Conservation (phyloP, 1,139 yeast genomes). For the Sugiyamaella castrensis region DNA sequence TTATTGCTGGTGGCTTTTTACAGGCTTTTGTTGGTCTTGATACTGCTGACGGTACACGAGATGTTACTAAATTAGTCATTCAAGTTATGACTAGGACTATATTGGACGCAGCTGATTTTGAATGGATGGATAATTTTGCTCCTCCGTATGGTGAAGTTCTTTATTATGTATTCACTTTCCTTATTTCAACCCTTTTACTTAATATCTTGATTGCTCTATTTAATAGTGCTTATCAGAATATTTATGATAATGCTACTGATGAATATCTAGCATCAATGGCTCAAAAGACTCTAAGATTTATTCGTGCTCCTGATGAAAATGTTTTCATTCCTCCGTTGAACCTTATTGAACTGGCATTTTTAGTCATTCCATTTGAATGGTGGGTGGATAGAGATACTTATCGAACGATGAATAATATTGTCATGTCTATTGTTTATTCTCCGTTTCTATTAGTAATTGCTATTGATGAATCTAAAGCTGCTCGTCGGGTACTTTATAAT, state of each 20-base stretch:
- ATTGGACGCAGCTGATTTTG: constrained; percentile 70
- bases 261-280: constrained; percentile 85
- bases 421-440: constrained; percentile 64
- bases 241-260: constrained; percentile 77
- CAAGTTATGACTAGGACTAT: constrained; percentile 67
- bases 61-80: constrained; percentile 64
- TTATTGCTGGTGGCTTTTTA: constrained; percentile 73
- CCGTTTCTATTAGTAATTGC: constrained; percentile 66
- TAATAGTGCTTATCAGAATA: constrained; percentile 78
- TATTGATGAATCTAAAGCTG: constrained; percentile 58
- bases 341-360: constrained; percentile 57
- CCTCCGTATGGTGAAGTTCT: constrained; percentile 81
- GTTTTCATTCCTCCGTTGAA: constrained; percentile 86
- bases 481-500: constrained; percentile 70
- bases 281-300: constrained; percentile 75
- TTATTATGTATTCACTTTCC: constrained; percentile 72
- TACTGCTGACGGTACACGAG: constrained; percentile 80
- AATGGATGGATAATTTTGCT: constrained; percentile 65
- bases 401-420: constrained; percentile 34
- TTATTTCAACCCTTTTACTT: constrained; percentile 55
- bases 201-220: constrained; percentile 82
- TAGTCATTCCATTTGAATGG: constrained; percentile 43
- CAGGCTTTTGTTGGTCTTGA: constrained; percentile 88
- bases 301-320: constrained; percentile 84
- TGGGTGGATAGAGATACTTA: constrained; percentile 36